Evolutionary conservation across 345 rosid genomes (phyloP), one percentile per base, ranked within the genome.

Genomic region (Eucalyptus albens): DNA sequence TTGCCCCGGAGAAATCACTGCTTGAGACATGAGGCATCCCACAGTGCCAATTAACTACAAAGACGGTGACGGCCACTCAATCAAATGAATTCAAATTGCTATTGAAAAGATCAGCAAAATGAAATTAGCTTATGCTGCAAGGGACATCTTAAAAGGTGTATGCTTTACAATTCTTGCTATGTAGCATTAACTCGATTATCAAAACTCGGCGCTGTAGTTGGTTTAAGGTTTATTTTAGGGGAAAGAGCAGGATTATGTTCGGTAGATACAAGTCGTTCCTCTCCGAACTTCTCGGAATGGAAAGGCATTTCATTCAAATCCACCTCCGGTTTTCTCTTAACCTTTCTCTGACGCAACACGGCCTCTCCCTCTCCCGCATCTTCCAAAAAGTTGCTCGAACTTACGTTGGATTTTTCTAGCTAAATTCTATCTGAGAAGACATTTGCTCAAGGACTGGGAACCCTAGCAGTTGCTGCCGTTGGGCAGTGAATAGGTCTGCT

Each of bases 281-380:
- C 92, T 13, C 88, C 91, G 6, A 55, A 53, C 87, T 88, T 88
- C 65, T 88, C 90, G 1, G 81, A 82, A 69, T 49, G 85, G 12
- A 55, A 56, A 53, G 92, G 93, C 89, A 95, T 86, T 89, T 92
- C 95, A 65, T 93, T 94, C 88, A 86, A 49, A 88, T 91, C 93
- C 29, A 82, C 86, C 82, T 94, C 96, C 4, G 94, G 89, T 87
- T 95, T 97, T 91, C 94, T 93, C 92, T 94, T 96, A 17, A 69
- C 92, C 92, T 92, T 95, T 88, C 94, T 94, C 94, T 94, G 92
- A 11, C 86, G 62, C 67, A 87, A 27, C 15, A 89, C 82, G 50
- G 89, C 94, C n/a, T 94, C 96, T 29, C 60, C 92, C 77, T 89
- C 27, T 92, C 94, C 96, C 26, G 88, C 86, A 33, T 94, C 96